Percentiles rank a stretch among this genome's conserved stretches.
Evolutionary conservation across 2,329 filamentous ascomycete genomes (phyloP).

Genomic region (Ophiocordyceps camponoti-floridani): DNA sequence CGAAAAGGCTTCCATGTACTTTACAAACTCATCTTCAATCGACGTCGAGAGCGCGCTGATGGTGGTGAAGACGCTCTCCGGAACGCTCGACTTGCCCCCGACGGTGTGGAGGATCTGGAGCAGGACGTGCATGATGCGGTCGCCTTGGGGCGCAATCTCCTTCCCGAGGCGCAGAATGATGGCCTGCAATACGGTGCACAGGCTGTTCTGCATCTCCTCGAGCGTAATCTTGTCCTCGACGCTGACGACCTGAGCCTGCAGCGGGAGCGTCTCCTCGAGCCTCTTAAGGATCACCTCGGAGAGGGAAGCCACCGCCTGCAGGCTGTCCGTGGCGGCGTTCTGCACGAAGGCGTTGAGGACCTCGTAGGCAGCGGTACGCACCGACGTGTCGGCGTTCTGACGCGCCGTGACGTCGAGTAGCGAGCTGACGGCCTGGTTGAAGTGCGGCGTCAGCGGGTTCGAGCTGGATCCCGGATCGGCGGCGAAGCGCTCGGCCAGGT

Average conservation of each 20-base stretch:
- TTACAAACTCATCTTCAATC: constrained; percentile 79
- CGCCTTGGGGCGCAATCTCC: constrained; percentile 77
- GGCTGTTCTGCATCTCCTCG: constrained; percentile 94
- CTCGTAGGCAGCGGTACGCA: constrained; percentile 91
- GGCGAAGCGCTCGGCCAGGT: constrained; percentile 87
- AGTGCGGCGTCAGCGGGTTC: constrained; percentile 81
- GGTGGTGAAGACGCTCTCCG: constrained; percentile 82
- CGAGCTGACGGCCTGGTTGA: constrained; percentile 77
- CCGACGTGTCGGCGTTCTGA: constrained; percentile 65
- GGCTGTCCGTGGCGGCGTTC: constrained; percentile 74
- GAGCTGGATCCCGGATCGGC: constrained; percentile 60
- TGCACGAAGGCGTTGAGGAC: constrained; percentile 89
- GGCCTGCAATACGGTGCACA: constrained; percentile 77
- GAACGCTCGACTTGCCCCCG: constrained; percentile 77
- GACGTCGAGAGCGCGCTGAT: constrained; percentile 85
- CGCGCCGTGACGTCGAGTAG: constrained; percentile 75
- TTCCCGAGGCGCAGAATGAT: constrained; percentile 84
- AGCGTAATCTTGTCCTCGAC: constrained; percentile 91
- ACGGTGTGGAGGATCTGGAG: constrained; percentile 65
- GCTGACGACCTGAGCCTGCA: constrained; percentile 88
- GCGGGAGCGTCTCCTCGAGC: constrained; percentile 71
- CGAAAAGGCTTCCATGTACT: constrained; percentile 93
- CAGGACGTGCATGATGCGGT: constrained; percentile 82
- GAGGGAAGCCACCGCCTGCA: constrained; percentile 62
- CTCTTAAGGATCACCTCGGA: constrained; percentile 82